Percentiles rank a stretch among this genome's conserved stretches.
phyloP scores from a whole-genome alignment of 352 stramenopile species.

The Phytophthora chlamydospora region DNA sequence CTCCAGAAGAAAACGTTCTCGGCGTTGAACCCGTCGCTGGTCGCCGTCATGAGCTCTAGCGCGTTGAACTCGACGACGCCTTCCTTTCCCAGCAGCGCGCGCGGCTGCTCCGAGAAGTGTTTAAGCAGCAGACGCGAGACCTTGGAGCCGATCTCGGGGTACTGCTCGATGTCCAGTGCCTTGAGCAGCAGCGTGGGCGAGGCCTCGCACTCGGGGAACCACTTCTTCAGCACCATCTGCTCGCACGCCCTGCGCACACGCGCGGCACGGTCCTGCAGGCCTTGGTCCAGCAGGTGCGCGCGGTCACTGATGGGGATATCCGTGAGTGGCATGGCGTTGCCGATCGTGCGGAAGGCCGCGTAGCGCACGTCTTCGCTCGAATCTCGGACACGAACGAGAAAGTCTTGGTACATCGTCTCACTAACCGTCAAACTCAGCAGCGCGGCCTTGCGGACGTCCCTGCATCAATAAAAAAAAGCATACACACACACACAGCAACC shows the following conservation, averaged over 20 bases:
- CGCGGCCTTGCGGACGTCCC: constrained; percentile 73
- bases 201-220: constrained; percentile 61
- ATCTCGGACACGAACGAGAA: constrained; percentile 83
- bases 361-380: constrained; percentile 69
- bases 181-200: constrained; percentile 63
- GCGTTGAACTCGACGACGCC: constrained; percentile 49
- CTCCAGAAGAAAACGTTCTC: constrained; percentile 82
- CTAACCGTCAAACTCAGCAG: constrained; percentile 58
- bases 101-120: constrained; percentile 47
- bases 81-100: constrained; percentile 34
- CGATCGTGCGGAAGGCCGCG: constrained; percentile 63
- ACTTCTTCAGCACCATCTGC: constrained; percentile 73
- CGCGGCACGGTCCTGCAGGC: constrained; percentile 66
- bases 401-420: constrained; percentile 47
- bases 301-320: constrained; percentile 74
- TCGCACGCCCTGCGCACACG: constrained; percentile 63
- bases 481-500: not conserved
- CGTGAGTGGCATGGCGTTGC: constrained; percentile 46
- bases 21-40: constrained; percentile 47
- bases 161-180: constrained; percentile 71
- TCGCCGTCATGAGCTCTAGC: constrained; percentile 47
- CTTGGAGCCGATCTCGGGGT: constrained; percentile 50
- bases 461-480: constrained; percentile 18
- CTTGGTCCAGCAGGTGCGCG: constrained; percentile 75
- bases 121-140: constrained; percentile 59